A percentile compares a stretch with the other conserved stretches of the same genome.
Evolutionary conservation across 768 basidiomycete genomes (phyloP).

Genomic region (Suillus discolor): DNA sequence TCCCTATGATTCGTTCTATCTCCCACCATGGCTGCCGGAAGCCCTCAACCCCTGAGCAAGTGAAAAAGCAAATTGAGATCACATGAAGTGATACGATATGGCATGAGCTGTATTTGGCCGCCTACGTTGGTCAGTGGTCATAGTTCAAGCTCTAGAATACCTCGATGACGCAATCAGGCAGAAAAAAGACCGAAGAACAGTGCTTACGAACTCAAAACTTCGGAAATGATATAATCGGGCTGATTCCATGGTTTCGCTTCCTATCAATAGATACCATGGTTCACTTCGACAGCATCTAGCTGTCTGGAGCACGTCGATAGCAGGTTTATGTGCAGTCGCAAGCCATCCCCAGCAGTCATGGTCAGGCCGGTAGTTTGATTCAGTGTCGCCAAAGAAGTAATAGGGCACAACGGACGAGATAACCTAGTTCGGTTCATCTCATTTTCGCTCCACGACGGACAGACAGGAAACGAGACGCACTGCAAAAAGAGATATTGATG

Average conservation of each 20-base stretch:
- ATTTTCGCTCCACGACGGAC: background rate
- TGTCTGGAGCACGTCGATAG: too few relatives aligned
- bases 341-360: too few relatives aligned
- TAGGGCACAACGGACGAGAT: too few relatives aligned
- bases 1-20: background rate
- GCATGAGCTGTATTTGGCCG: background rate
- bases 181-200: background rate
- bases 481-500: slow-evolving; percentile 57
- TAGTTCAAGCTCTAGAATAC: background rate
- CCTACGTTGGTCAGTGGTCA: background rate
- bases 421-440: too few relatives aligned
- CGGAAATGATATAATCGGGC: too few relatives aligned
- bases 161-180: background rate
- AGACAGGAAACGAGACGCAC: slow-evolving; percentile 33
- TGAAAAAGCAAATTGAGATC: background rate
- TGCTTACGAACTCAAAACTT: slow-evolving; percentile 34
- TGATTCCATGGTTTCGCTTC: background rate
- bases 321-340: too few relatives aligned
- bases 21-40: background rate
- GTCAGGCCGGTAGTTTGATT: too few relatives aligned
- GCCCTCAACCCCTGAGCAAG: background rate
- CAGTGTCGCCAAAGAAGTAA: too few relatives aligned
- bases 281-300: too few relatives aligned
- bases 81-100: background rate
- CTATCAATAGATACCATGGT: background rate